phyloP scores from a whole-genome alignment of 164 flowering plant genomes.

The Vitis rotundifolia region DNA sequence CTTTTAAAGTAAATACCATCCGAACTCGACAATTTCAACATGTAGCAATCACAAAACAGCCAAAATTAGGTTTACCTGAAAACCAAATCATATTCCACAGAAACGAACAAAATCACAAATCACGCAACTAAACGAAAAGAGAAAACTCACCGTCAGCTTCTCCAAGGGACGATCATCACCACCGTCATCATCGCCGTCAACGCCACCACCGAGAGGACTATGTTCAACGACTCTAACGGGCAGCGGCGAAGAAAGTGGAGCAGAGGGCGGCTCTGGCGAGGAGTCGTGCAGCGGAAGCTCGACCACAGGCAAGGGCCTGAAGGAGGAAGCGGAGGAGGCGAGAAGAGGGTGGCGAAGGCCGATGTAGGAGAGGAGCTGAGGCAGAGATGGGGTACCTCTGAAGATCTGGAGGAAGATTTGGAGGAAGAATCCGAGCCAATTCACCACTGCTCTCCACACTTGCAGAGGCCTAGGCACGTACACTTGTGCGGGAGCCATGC shows the following conservation, averaged over 20 bases:
- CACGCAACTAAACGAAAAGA: not conserved
- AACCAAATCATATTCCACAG: not conserved
- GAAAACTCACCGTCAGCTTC: constrained; percentile 24
- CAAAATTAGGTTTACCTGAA: no score
- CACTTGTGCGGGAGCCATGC: constrained; percentile 11
- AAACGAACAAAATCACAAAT: not conserved
- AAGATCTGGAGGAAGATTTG: constrained; percentile 27
- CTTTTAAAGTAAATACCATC: no score
- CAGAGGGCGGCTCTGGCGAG: not conserved
- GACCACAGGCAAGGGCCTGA: constrained; percentile 26
- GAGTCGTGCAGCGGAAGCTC: constrained; percentile 23
- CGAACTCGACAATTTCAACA: no score
- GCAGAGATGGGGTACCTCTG: constrained; percentile 20
- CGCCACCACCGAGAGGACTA: not conserved
- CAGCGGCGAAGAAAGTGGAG: no score
- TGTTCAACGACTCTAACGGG: no score
- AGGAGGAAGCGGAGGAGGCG: constrained; percentile 20
- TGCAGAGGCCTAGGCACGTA: constrained; percentile 20
- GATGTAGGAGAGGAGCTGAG: constrained; percentile 19
- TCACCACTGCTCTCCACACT: constrained; percentile 26
- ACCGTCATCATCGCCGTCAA: not conserved
- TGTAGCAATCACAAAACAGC: no score
- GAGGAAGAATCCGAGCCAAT: constrained; percentile 24
- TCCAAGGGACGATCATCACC: not conserved
- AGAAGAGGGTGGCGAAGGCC: constrained; percentile 1